Evolutionary conservation across 1,139 yeast species (phyloP), one percentile per base, ranked within the genome.

Genomic region (Blastobotrys proliferans): DNA sequence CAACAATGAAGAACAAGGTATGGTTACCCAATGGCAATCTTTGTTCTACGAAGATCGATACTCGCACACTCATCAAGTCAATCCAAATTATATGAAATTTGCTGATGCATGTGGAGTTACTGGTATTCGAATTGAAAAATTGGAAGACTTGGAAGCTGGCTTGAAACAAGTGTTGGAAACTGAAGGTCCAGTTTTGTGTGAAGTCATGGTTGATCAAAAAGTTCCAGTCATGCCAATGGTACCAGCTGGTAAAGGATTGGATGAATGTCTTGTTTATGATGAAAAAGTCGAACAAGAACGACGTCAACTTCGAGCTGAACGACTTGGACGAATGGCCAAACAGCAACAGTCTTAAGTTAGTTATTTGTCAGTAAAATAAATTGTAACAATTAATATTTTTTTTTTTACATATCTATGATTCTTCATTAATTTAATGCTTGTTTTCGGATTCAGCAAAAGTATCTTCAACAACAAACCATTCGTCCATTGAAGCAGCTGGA

Each of bases 21-120:
- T 92, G 98, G 98, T 92, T 47, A 92, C 97, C 17, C 98, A 92
- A 69, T 92, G 98, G 98, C 98, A 92, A 72, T 84, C 96, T 14
- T 73, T 92, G 52, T 92, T 92, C 73, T 92, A 92, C 69, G 95
- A 92, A 66, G 92, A 92, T 68, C 82, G 98, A 70, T 92, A 86
- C 66, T 76, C 97, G 9, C 97, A 92, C 69, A 90, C 98, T 17
- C 97, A 92, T 70, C 98, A 92, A 70, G 66, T 77, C 53, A 90
- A 90, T 68, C 98, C 98, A 44, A 82, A 92, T 65, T 92, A 90
- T 63, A 79, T 86, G 76, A 85, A 84, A 66, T 74, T 92, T 48
- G 95, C 97, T 21, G 96, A 92, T 40, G 81, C 96, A 36, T 88
- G 90, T 96, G 94, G 94, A 41, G 69, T 87, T 55, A 80, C 82